Evolutionary conservation across 164 flowering plant genomes (phyloP), one percentile per base, ranked within the genome.

Genomic region (Vitis rotundifolia): DNA sequence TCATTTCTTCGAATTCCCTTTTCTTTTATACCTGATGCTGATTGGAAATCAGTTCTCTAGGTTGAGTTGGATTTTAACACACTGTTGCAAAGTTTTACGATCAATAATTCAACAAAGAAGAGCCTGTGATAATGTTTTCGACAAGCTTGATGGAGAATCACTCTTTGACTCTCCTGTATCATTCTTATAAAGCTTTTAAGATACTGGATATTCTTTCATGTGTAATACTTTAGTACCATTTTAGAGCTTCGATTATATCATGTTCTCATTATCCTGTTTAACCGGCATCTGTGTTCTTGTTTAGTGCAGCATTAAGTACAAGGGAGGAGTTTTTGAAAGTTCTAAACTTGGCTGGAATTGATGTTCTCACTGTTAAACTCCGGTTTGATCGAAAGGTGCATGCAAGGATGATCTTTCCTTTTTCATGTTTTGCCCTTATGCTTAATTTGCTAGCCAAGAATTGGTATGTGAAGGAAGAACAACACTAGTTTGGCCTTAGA

Each of bases 291-390:
- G 67, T 63, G 29, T 67, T 66, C 63, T 37, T 71, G 61, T 83
- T 59, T 80, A 89, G 93, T 79, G 78, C 90, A 82, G 89, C 75
- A 73, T 64, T 87, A 63, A 76, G 78, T 68, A 55, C 79, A 67
- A 80, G 84, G 67, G 81, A 79, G 71, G 91, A 89, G 80, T 87
- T 89, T 72, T 68, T 83, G 69, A 86, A 82, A 76, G 83, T 83
- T 61, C 14, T 87, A 74, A 83, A 81, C 71, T 75, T 89, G 81
- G 69, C 66, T 55, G 78, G 80, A 70, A 70, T 82, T 28, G 87
- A 87, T 70, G 79, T 82, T 5, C 73, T 87, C 73, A 74, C 85
- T 67, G 79, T 84, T 55, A 84, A 79, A 75, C 79, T 89, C 47
- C 54, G 73, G 71, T 70, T 89, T 11, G 89, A 89, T 77, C 75